Conservation (phyloP, 73 alveolate species). For the Paramecium primaurelia region DNA sequence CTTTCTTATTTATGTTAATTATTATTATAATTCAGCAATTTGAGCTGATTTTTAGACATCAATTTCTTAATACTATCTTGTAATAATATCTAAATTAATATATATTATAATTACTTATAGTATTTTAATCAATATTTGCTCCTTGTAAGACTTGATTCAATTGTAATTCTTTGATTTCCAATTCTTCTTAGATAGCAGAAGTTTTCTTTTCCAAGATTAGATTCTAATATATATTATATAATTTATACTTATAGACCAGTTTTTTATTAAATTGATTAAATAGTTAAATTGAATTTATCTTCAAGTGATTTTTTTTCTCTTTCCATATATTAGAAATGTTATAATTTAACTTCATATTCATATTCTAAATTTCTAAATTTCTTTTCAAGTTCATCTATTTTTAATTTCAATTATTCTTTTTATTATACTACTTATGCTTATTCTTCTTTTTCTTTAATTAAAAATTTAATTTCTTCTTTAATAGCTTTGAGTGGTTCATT, state of each 20-base stretch:
- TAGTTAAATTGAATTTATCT: slow-evolving; percentile 81
- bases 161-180: slow-evolving; percentile 95
- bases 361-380: slow-evolving; percentile 88
- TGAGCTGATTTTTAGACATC: slow-evolving; percentile 92
- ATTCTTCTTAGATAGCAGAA: slow-evolving; percentile 88
- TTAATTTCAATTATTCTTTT: slow-evolving; percentile 78
- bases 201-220: slow-evolving; percentile 91
- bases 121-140: slow-evolving; percentile 89
- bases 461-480: slow-evolving; percentile 67
- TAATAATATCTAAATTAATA: slow-evolving; percentile 71
- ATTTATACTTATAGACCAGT: slow-evolving; percentile 81
- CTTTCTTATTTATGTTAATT: slow-evolving; percentile 93
- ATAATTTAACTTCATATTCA: slow-evolving; percentile 93
- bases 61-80: slow-evolving; percentile 93
- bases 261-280: slow-evolving; percentile 92
- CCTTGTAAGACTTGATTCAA: slow-evolving; percentile 90
- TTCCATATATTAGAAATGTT: slow-evolving; percentile 86
- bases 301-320: slow-evolving; percentile 92
- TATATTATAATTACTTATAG: slow-evolving; percentile 43
- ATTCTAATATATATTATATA: not conserved
- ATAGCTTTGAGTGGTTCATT: slow-evolving; percentile 88
- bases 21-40: slow-evolving; percentile 94
- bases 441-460: slow-evolving; percentile 73
- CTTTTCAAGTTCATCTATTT: slow-evolving; percentile 77
- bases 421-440: slow-evolving; percentile 70